These are phyloP conservation scores for Daldinia sp. DNA, from an alignment of 2,329 filamentous ascomycete genomes.

Conservation along the genomic window DNA sequence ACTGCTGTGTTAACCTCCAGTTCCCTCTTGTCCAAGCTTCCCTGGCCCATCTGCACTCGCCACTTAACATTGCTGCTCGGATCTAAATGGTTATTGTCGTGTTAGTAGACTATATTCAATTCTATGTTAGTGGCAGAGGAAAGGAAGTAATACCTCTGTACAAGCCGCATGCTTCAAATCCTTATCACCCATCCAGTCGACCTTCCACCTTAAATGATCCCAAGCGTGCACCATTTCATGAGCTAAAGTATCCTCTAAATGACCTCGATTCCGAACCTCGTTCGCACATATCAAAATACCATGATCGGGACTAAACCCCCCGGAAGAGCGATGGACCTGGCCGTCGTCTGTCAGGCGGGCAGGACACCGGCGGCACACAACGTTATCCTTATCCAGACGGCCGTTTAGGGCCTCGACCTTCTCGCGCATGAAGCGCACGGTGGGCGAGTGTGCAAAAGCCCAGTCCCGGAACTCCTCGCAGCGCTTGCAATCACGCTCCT, in stretches of 20 bases:
- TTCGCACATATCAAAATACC: constrained; percentile 95
- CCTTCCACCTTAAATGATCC: constrained; percentile 90
- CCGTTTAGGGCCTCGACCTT: constrained; percentile 84
- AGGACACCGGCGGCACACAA: constrained; percentile 83
- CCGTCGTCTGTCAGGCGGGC: constrained; percentile 64
- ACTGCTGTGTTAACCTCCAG: constrained; percentile 88
- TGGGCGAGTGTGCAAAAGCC: constrained; percentile 83
- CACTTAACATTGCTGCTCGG: constrained; percentile 88
- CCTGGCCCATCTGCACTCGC: constrained; percentile 89
- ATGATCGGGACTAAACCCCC: constrained; percentile 85
- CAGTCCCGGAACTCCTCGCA: constrained; percentile 87
- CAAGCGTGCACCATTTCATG: constrained; percentile 99
- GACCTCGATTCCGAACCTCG: constrained; percentile 78
- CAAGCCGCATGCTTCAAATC: constrained; percentile 90
- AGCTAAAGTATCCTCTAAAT: constrained; percentile 91
- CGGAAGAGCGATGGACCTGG: constrained; percentile 70
- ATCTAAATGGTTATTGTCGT: constrained; percentile 70
- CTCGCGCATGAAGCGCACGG: constrained; percentile 85
- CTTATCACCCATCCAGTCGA: constrained; percentile 76
- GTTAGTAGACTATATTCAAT: constrained; percentile 1
- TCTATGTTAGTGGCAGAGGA: neutral
- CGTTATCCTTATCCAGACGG: constrained; percentile 74
- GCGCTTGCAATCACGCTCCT: constrained; percentile 78
- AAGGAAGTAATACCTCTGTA: constrained; percentile 71
- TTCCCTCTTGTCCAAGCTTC: constrained; percentile 87